A percentile compares a stretch with the other conserved stretches of the same genome.
phyloP scores from a whole-genome alignment of 1,139 yeast species.

The Hyphopichia burtonii region DNA sequence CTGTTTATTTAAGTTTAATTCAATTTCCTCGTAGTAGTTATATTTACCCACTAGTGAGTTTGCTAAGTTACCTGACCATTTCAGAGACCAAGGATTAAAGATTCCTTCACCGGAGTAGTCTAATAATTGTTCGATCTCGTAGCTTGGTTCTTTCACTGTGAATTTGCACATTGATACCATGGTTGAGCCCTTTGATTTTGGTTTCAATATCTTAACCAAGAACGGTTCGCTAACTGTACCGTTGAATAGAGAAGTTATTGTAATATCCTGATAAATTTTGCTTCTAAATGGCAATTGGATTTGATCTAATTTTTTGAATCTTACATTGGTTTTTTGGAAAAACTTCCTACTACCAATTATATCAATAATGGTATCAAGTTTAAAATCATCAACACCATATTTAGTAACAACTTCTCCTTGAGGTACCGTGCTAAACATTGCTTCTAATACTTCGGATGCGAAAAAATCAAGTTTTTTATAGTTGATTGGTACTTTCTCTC shows the following conservation, averaged over 20 bases:
- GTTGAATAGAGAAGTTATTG: conserved; percentile 25
- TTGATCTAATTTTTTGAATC: conserved; percentile 29
- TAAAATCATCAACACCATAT: conserved; percentile 24
- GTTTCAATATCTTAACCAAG: conserved; percentile 36
- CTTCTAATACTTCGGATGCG: conserved; percentile 40
- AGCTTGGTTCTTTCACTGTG: conserved; percentile 30
- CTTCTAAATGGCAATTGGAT: conserved; percentile 31
- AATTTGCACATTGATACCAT: conserved; percentile 42
- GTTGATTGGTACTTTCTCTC: conserved; percentile 33
- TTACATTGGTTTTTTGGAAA: conserved; percentile 31
- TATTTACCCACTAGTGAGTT: conserved; percentile 31
- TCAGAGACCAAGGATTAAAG: conserved; percentile 34
- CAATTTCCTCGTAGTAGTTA: conserved; percentile 37
- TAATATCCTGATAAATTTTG: conserved; percentile 16
- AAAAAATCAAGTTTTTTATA: conserved; percentile 43
- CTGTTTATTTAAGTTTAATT: conserved; percentile 20
- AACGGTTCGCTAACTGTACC: conserved; percentile 34
- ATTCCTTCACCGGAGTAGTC: conserved; percentile 19
- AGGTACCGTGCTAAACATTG: conserved; percentile 24
- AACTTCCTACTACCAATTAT: conserved; percentile 40
- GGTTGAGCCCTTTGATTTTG: conserved; percentile 31
- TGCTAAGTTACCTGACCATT: conserved; percentile 33
- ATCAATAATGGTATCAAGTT: conserved; percentile 41
- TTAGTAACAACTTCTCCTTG: conserved; percentile 18
- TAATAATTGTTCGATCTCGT: conserved; percentile 29